A percentile compares a stretch with the other conserved stretches of the same genome.
phyloP scores from a whole-genome alignment of 2,329 filamentous ascomycete species.

The Tolypocladium ophioglossoides region DNA sequence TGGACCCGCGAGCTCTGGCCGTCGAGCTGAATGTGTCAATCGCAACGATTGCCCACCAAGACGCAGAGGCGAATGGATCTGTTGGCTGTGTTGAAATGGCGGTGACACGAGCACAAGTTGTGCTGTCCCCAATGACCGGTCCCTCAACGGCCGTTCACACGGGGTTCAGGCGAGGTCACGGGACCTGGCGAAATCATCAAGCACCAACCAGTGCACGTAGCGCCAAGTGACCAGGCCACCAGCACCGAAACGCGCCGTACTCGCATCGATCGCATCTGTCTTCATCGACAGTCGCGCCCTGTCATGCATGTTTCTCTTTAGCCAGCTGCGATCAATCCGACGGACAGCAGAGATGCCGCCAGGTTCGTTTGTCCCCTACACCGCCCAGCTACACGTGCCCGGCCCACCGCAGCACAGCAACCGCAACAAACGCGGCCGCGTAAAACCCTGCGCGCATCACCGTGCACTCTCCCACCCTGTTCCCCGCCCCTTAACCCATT shows the following conservation, averaged over 20 bases:
- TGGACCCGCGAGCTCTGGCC: too few relatives aligned
- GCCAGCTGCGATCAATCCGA: neutral
- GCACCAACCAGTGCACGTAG: neutral
- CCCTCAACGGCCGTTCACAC: too few relatives aligned
- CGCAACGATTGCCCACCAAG: too few relatives aligned
- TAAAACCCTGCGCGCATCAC: neutral
- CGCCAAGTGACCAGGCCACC: neutral
- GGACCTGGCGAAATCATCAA: neutral
- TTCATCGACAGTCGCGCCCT: neutral
- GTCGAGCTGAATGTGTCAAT: too few relatives aligned
- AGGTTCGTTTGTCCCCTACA: slow-evolving; percentile 8
- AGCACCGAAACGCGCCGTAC: neutral
- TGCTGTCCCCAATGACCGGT: too few relatives aligned
- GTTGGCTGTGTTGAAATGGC: too few relatives aligned
- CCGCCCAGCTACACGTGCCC: neutral
- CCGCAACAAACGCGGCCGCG: neutral
- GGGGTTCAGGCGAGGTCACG: neutral
- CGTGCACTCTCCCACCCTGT: neutral
- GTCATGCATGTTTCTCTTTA: slow-evolving; percentile 3
- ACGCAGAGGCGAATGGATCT: too few relatives aligned
- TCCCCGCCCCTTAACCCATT: neutral
- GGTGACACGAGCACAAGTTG: too few relatives aligned
- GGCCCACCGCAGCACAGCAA: neutral
- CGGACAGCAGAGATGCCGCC: slow-evolving; percentile 12
- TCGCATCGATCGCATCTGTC: neutral